These are phyloP conservation scores for Pestalotiopsis sp. DNA, from an alignment of 2,329 filamentous ascomycete species.

Conservation along the genomic window DNA sequence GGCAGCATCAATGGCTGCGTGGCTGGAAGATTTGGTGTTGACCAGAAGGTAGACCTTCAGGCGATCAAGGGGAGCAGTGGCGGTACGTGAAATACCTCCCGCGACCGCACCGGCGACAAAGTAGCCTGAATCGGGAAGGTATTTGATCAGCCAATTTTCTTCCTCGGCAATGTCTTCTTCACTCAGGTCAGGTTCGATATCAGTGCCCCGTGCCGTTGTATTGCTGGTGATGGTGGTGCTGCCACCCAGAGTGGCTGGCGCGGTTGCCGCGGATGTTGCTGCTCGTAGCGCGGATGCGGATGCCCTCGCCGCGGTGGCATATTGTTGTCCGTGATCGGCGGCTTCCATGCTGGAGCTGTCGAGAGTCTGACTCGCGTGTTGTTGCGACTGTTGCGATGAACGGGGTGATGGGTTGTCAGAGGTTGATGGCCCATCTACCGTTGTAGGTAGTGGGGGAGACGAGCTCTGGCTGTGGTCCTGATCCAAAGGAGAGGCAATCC, in stretches of 20 bases:
- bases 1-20: constrained; percentile 62
- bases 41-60: constrained; percentile 97
- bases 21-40: constrained; percentile 68
- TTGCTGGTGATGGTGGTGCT: background rate
- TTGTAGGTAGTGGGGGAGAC: constrained; percentile 21
- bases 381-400: constrained; percentile 5
- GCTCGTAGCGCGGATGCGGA: constrained; percentile 21
- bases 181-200: constrained; percentile 35
- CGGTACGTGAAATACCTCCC: constrained; percentile 91
- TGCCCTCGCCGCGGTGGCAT: constrained; percentile 16
- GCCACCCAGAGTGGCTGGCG: constrained; percentile 17
- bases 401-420: background rate
- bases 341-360: constrained; percentile 20
- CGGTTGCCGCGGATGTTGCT: constrained; percentile 21
- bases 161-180: constrained; percentile 38
- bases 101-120: constrained; percentile 94
- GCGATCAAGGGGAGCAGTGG: constrained; percentile 93
- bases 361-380: constrained; percentile 16
- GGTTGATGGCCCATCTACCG: constrained; percentile 3
- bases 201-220: constrained; percentile 24
- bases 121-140: constrained; percentile 91
- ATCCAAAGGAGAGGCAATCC: constrained; percentile 59
- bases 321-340: constrained; percentile 18
- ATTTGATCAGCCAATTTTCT: constrained; percentile 60
- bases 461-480: constrained; percentile 33